Base-by-base conservation (phyloP, 176 grass and related monocot genomes). In the Carex littledalei region DNA sequence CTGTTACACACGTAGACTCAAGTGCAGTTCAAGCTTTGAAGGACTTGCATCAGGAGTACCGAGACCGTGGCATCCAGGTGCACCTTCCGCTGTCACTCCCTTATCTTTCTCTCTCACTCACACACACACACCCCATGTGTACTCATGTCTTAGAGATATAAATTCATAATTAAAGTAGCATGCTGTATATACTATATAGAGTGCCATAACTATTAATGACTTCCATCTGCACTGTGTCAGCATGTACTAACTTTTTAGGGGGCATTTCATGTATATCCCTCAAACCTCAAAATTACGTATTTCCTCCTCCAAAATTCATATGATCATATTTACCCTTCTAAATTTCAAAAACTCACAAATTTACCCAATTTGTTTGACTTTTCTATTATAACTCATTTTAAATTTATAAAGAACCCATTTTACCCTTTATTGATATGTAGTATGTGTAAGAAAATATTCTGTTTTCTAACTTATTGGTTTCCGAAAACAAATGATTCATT, bases 21-120 rank as follows among this genome's bases (percentile, higher is more conserved):
- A 98, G 91, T 87, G 95, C 95, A 77, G 91, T 93, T 98, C 92
- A 98, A 90, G 92, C 92, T 87, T 86, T 98, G 22, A 98, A 94
- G 77, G 95, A 98, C 79, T 86, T 98, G 80, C 74, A 98, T 85
- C 92, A 98, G 68, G 95, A 98, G 41, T 98, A 98, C 82, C 72
- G 82, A 85, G 85, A 86, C 31, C 92, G 95, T 6, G 62, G 79
- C 21, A 98, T 98, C 71, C 92, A 98, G 95, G 95, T 98, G 81
- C 3, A 17, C 15, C 22, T 54, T 74, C 11, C 6, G 2, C 5
- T 63, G 20, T 13, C 17, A 34, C 43, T 56, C 13, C 8, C 62
- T 45, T 47, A 9, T 20, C 34, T n/a, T 8, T 24, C 71, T 77
- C 35, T 43, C 12, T 78, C 72, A 17, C 18, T 74, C 14, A 1